Conservation (phyloP, 2,329 filamentous ascomycete genomes). For the Didymella pinodella region DNA sequence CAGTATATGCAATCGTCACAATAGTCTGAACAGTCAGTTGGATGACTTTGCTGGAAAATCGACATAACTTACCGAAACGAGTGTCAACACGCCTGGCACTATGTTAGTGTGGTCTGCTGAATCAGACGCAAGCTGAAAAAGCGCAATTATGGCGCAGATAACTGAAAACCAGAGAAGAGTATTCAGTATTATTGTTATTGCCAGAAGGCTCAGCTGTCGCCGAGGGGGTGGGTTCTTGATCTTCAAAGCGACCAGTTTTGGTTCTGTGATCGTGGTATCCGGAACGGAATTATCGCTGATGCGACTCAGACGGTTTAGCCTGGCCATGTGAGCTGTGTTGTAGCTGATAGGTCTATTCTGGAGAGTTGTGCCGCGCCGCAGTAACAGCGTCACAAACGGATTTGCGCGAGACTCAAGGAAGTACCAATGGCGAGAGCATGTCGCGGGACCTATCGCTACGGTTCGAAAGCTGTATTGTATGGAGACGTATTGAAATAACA, state of each 20-base stretch:
- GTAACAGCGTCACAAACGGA: not conserved
- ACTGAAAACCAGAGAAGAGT: conserved; percentile 47
- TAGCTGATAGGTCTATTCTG: not conserved
- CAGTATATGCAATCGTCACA: conserved; percentile 45
- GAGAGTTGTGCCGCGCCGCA: not conserved
- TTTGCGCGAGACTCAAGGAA: not conserved
- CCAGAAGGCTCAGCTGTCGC: conserved; percentile 43
- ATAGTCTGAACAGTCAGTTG: conserved; percentile 37
- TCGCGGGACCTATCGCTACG: not conserved
- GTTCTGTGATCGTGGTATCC: not conserved
- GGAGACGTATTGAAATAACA: not conserved
- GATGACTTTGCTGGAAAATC: not conserved
- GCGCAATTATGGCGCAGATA: conserved; percentile 34
- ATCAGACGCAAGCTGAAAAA: conserved; percentile 43
- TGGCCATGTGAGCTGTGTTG: conserved; percentile 6
- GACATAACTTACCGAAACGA: conserved; percentile 39
- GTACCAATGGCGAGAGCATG: conserved; percentile 5
- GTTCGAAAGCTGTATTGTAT: not conserved
- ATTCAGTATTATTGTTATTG: conserved; percentile 47
- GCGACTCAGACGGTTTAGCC: conserved; percentile 12
- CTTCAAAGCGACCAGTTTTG: conserved; percentile 10
- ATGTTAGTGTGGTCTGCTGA: conserved; percentile 40
- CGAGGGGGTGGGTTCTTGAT: conserved; percentile 28
- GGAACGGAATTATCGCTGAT: conserved; percentile 7
- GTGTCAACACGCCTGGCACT: conserved; percentile 43